phyloP scores from a whole-genome alignment of 1,139 yeast genomes.

The Scheffersomyces segobiensis region DNA sequence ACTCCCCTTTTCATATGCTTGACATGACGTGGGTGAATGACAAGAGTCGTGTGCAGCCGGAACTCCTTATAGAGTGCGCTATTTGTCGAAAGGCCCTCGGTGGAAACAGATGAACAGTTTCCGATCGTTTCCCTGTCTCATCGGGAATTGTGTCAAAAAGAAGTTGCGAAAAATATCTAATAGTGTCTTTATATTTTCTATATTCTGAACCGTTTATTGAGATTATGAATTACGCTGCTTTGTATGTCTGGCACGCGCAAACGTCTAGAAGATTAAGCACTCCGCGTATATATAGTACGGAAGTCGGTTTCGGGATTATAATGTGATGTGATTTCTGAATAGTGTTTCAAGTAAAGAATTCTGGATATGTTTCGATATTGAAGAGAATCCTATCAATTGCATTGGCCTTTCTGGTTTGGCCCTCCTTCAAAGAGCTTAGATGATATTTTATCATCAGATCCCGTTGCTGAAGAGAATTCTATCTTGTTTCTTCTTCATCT shows the following conservation, averaged over 20 bases:
- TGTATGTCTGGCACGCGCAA: neutral
- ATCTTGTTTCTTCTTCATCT: slow-evolving; percentile 30
- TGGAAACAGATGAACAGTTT: neutral
- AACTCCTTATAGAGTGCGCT: neutral
- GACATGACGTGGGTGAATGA: neutral
- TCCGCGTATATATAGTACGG: neutral
- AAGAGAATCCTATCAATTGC: neutral
- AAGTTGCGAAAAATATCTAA: neutral
- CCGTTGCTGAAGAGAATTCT: slow-evolving; percentile 11
- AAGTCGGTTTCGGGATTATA: neutral
- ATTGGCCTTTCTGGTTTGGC: neutral
- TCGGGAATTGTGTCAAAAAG: neutral
- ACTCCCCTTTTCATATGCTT: too few relatives aligned
- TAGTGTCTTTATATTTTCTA: neutral
- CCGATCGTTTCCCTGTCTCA: neutral
- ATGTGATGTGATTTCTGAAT: too few relatives aligned
- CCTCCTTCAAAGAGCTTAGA: neutral
- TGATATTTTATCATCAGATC: neutral
- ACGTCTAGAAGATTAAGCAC: neutral
- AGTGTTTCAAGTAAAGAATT: too few relatives aligned
- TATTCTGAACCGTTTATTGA: neutral
- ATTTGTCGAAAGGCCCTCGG: neutral
- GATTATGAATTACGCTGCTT: neutral
- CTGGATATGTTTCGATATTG: neutral
- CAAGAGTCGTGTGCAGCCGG: neutral